phyloP scores from a whole-genome alignment of 2,329 filamentous ascomycete genomes.

The Cercospora nicotianae region DNA sequence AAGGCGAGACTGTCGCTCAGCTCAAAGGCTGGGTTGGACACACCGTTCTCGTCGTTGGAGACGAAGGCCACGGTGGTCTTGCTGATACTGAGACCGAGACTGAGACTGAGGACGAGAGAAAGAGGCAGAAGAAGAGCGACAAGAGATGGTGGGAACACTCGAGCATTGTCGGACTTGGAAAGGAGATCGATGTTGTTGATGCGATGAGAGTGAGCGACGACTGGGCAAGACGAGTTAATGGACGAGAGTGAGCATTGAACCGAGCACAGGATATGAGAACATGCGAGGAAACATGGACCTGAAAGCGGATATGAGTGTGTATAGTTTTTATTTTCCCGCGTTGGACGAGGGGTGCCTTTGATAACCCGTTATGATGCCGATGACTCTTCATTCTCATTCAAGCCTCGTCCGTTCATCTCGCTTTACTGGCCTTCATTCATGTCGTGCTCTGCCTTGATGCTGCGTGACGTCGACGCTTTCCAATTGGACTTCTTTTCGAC shows the following conservation, averaged over 20 bases:
- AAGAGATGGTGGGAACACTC: constrained; percentile 75
- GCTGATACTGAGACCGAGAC: constrained; percentile 75
- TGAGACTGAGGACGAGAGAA: constrained; percentile 59
- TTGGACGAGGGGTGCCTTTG: neutral
- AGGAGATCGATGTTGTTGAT: constrained; percentile 86
- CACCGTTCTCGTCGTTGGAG: constrained; percentile 63
- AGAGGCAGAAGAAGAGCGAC: constrained; percentile 45
- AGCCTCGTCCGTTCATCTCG: no score
- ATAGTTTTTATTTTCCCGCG: constrained; percentile 9
- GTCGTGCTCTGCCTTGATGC: no score
- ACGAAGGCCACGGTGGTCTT: constrained; percentile 74
- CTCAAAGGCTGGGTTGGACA: constrained; percentile 63
- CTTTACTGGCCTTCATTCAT: no score
- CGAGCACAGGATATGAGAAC: neutral
- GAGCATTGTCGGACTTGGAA: constrained; percentile 79
- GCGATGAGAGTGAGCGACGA: constrained; percentile 79
- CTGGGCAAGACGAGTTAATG: constrained; percentile 76
- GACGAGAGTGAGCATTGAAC: constrained; percentile 43
- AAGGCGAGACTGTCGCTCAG: constrained; percentile 72
- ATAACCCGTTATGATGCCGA: constrained; percentile 12
- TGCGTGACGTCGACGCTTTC: no score
- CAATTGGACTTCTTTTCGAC: no score
- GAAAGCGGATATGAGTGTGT: constrained; percentile 11
- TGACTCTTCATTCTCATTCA: neutral
- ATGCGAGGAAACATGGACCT: neutral